Percentiles rank a stretch among this genome's conserved stretches.
phyloP scores from a whole-genome alignment of 2,329 filamentous ascomycete genomes.

The Ascochyta pisi region DNA sequence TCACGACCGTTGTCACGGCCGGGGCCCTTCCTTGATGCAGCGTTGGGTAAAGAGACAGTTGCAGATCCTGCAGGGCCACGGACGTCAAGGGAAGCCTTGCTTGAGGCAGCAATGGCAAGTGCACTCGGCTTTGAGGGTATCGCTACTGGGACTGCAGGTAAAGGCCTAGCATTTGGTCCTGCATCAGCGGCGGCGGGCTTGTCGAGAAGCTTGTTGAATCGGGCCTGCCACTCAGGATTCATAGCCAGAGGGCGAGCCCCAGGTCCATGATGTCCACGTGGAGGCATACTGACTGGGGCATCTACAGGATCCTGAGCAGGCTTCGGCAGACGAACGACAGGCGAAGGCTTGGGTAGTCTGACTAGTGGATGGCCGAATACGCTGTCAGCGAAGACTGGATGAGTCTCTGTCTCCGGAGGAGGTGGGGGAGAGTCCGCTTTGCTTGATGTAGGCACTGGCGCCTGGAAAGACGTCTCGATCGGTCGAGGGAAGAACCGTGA shows the following conservation, averaged over 20 bases:
- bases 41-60: slow-evolving; percentile 72
- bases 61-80: slow-evolving; percentile 58
- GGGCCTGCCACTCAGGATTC: slow-evolving; percentile 74
- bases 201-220: slow-evolving; percentile 78
- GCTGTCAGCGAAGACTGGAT: slow-evolving; percentile 76
- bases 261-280: slow-evolving; percentile 35
- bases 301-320: slow-evolving; percentile 43
- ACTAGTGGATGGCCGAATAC: slow-evolving; percentile 69
- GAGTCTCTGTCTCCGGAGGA: slow-evolving; percentile 74
- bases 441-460: slow-evolving; percentile 25
- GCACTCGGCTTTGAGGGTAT: slow-evolving; percentile 50
- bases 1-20: slow-evolving; percentile 43
- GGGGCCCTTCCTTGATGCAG: slow-evolving; percentile 28
- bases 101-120: slow-evolving; percentile 70
- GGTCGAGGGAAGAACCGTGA: slow-evolving; percentile 50
- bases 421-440: slow-evolving; percentile 50
- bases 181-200: slow-evolving; percentile 59
- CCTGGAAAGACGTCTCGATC: slow-evolving; percentile 30
- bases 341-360: slow-evolving; percentile 71
- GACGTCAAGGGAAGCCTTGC: slow-evolving; percentile 65
- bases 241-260: slow-evolving; percentile 50
- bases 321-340: slow-evolving; percentile 83
- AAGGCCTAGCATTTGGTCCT: slow-evolving; percentile 16
- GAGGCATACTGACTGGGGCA: slow-evolving; percentile 51
- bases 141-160: slow-evolving; percentile 39